Base-by-base conservation (phyloP, 495 filamentous ascomycete genomes). In the Hyaloscypha variabilis region DNA sequence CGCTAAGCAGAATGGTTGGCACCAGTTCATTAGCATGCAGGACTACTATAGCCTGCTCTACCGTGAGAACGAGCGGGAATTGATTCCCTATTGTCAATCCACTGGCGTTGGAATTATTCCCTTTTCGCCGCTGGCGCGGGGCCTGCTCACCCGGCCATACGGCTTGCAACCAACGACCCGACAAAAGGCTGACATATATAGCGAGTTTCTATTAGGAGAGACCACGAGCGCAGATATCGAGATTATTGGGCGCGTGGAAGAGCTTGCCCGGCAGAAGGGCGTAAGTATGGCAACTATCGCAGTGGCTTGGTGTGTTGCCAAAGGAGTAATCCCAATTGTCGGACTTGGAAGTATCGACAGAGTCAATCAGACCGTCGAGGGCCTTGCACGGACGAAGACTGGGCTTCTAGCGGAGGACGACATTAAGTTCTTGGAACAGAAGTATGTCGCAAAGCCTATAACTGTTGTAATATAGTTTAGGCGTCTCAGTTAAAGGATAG, bases 171-270 rank as follows among this genome's bases (percentile, higher is more conserved):
- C 68, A 10, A 81, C 81, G 13, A 58, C 71, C 23, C 81, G 86
- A 2, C 83, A 85, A 62, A 64, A 76, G 46, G 77, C 77, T 2
- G 86, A 87, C 61, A 70, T 70, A 0, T 78, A 76, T 25, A 80
- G 81, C 46, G 56, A 69, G 3, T 66, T 82, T 24, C 69, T 84
- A 28, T 80, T 80, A 6, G 72, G 61, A 36, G 74, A 74, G 24
- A 79, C 83, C 70, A 76, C 74, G 1, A 80, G 85, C 23, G 72
- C 73, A 0, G 84, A 89, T 64, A 75, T 85, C 69, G 69, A 68
- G 28, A 91, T 92, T 64, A 83, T 93, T 36, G 74, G 76, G 11
- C 79, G 89, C 10, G 84, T 90, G n/a, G 81, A 90, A 70, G 85
- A 91, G 74, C 58, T 93, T 21, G 86, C 88, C 19, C 81, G 85